Conservation (phyloP, 768 basidiomycete species). For the Clavulina sp. region DNA sequence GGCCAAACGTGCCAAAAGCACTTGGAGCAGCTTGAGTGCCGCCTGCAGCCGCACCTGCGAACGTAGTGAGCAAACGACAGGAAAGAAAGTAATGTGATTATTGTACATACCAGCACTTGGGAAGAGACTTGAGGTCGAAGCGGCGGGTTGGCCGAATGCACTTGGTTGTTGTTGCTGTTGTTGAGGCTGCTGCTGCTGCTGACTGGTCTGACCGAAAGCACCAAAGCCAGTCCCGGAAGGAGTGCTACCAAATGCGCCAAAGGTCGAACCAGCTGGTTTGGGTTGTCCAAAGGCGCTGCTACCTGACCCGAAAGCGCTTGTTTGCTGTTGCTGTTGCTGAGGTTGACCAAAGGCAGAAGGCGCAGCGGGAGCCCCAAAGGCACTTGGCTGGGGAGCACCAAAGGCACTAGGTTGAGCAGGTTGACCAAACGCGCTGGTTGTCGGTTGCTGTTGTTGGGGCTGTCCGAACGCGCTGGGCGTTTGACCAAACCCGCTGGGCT, state of each 20-base stretch:
- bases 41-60: conserved; percentile 17
- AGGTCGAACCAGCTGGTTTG: conserved; percentile 10
- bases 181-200: neutral
- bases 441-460: conserved; percentile 6
- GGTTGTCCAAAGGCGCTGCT: conserved; percentile 9
- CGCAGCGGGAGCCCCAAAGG: neutral
- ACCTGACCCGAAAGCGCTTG: conserved; percentile 17
- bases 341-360: conserved; percentile 13
- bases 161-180: conserved; percentile 4
- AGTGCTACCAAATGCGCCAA: conserved; percentile 15
- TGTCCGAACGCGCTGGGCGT: conserved; percentile 1
- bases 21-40: conserved; percentile 15
- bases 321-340: conserved; percentile 14
- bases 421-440: conserved; percentile 5
- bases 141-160: conserved; percentile 10
- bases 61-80: conserved; percentile 36
- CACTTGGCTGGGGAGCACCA: neutral
- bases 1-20: conserved; percentile 8
- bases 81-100: too few species aligned
- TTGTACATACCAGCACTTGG: too few species aligned
- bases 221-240: conserved; percentile 19
- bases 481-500: conserved; percentile 12
- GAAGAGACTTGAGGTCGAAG: conserved; percentile 23
- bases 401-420: neutral
- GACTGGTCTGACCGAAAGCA: conserved; percentile 14